Evolutionary conservation across 1,284 basidiomycete species (phyloP).

Genomic region (Moesziomyces sp.): DNA sequence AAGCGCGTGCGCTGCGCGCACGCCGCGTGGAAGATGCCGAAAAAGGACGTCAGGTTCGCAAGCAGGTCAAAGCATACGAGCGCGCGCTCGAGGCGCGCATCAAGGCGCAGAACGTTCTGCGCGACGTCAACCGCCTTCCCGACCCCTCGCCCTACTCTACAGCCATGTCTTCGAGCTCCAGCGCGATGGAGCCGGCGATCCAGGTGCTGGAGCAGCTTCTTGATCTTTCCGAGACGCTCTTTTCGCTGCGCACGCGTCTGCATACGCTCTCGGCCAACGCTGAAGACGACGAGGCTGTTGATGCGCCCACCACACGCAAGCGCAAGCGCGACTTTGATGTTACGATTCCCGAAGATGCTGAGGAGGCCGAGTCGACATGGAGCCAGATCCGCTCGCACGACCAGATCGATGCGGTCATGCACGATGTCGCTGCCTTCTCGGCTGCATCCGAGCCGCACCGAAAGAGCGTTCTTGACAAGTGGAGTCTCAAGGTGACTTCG

Average conservation of each 20-base stretch:
- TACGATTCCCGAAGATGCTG: constrained; percentile 11
- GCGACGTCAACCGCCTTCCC: constrained; percentile 41
- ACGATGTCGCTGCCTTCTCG: constrained; percentile 39
- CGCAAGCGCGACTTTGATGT: constrained; percentile 43
- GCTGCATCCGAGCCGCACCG: constrained; percentile 21
- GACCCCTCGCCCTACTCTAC: constrained; percentile 18
- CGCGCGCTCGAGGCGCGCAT: constrained; percentile 57
- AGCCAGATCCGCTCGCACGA: constrained; percentile 28
- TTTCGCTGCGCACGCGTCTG: constrained; percentile 25
- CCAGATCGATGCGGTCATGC: constrained; percentile 26
- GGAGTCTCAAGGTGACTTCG: constrained; percentile 52
- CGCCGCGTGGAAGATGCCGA: constrained; percentile 53
- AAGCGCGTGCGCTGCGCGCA: constrained; percentile 50
- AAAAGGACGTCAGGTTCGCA: constrained; percentile 56
- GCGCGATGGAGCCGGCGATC: constrained; percentile 13
- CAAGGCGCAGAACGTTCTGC: constrained; percentile 51
- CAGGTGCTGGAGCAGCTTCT: constrained; percentile 33
- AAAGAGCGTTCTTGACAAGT: constrained; percentile 47
- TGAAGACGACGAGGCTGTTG: not conserved
- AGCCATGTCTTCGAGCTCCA: constrained; percentile 6
- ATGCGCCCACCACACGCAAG: constrained; percentile 29
- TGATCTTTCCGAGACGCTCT: constrained; percentile 39
- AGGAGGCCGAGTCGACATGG: constrained; percentile 32
- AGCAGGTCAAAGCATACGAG: constrained; percentile 59
- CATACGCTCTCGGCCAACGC: constrained; percentile 10